Evolutionary conservation across 148 eudicot species (phyloP).

Genomic region (Rhododendron griersonianum): DNA sequence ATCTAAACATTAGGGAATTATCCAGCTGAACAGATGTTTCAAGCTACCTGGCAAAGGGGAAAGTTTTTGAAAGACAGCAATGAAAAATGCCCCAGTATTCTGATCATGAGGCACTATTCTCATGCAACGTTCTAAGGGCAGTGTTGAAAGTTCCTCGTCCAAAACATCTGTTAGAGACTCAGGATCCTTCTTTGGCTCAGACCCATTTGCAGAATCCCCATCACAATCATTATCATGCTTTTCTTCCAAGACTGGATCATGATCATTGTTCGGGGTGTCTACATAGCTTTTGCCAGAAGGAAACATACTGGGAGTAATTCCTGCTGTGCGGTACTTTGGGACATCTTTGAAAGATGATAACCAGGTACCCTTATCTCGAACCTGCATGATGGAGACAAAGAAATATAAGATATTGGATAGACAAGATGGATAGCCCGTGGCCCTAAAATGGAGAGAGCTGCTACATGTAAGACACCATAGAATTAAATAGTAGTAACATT

Average conservation of each 20-base stretch:
- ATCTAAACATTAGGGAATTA: background rate
- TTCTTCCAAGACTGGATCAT: slow-evolving; percentile 20
- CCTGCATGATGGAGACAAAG: slow-evolving; percentile 43
- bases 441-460: background rate
- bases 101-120: slow-evolving; percentile 99
- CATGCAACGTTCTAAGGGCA: slow-evolving; percentile 93
- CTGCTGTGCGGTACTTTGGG: slow-evolving; percentile 50
- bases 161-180: slow-evolving; percentile 24
- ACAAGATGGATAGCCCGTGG: background rate
- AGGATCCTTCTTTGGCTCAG: slow-evolving; percentile 17
- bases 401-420: slow-evolving; percentile 2
- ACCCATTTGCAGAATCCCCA: slow-evolving; percentile 19
- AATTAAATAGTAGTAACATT: background rate
- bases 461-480: background rate
- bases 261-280: slow-evolving; percentile 28
- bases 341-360: slow-evolving; percentile 66
- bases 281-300: slow-evolving; percentile 62
- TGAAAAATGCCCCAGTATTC: slow-evolving; percentile 91
- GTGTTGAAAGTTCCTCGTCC: slow-evolving; percentile 57
- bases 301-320: slow-evolving; percentile 68
- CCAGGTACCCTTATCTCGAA: slow-evolving; percentile 89
- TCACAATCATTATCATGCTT: slow-evolving; percentile 22
- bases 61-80: slow-evolving; percentile 77
- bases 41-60: slow-evolving; percentile 72
- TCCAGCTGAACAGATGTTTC: background rate